phyloP scores from a whole-genome alignment of 345 rosid genomes.

The sweet orange (Citrus sinensis) region DNA sequence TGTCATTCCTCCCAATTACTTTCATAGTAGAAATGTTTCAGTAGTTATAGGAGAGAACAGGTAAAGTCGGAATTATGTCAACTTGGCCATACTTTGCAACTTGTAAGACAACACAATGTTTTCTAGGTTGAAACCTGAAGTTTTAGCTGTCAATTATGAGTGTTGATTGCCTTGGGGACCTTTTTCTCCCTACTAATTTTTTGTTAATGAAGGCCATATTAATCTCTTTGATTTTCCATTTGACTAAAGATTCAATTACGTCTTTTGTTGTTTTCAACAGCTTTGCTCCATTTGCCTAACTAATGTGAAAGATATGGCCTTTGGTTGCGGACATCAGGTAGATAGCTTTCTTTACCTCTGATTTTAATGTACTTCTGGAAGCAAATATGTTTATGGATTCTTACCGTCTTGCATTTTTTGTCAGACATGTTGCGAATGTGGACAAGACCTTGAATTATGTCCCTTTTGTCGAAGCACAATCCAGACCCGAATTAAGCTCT shows the following conservation, averaged over 20 bases:
- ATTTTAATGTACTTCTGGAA: neutral
- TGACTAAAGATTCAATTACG: too few species aligned
- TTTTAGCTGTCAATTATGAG: neutral
- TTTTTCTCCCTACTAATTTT: neutral
- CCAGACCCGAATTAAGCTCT: conserved; percentile 80
- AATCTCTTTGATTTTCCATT: neutral
- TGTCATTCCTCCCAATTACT: neutral
- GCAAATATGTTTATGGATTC: neutral
- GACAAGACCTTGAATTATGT: conserved; percentile 63
- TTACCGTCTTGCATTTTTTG: neutral
- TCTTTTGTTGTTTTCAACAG: conserved; percentile 33
- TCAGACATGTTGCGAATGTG: conserved; percentile 91
- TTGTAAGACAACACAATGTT: neutral
- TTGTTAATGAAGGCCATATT: neutral
- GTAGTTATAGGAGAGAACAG: neutral
- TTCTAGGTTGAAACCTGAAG: neutral
- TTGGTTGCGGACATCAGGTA: conserved; percentile 99
- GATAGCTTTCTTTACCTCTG: neutral
- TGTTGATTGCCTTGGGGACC: neutral
- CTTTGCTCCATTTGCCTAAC: conserved; percentile 81
- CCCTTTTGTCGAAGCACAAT: conserved; percentile 82
- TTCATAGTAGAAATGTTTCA: neutral
- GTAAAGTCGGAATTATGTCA: neutral
- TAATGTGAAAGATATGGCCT: conserved; percentile 81
- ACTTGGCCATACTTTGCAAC: neutral